Conservation (phyloP, 331 rosid species). For the Malus hybrid region DNA sequence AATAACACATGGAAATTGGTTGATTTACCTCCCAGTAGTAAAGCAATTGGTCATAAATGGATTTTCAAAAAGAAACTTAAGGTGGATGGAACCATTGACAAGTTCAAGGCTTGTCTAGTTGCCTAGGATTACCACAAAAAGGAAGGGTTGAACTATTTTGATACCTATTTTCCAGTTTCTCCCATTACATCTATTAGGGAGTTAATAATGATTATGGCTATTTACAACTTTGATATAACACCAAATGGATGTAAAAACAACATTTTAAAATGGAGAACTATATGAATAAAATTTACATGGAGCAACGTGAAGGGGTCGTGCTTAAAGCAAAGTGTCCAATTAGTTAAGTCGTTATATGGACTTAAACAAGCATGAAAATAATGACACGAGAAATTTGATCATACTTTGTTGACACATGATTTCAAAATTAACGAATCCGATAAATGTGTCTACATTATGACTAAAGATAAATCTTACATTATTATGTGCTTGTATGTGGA, state of each 20-base stretch:
- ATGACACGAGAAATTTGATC: neutral
- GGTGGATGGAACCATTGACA: neutral
- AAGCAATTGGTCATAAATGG: neutral
- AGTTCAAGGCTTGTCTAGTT: neutral
- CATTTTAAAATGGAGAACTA: neutral
- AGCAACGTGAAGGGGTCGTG: neutral
- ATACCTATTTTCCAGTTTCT: too few relatives aligned
- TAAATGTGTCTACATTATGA: too few relatives aligned
- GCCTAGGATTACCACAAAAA: neutral
- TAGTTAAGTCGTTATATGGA: neutral
- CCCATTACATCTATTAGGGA: neutral
- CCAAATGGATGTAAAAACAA: neutral
- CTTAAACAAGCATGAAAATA: neutral
- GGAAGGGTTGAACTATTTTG: neutral
- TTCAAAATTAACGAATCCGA: too few relatives aligned
- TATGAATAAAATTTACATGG: neutral
- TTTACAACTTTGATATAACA: neutral
- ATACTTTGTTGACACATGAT: too few relatives aligned
- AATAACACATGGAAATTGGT: neutral
- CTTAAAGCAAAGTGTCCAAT: neutral
- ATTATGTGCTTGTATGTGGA: too few relatives aligned
- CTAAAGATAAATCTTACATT: too few relatives aligned
- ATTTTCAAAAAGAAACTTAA: too few relatives aligned
- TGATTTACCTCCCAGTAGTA: neutral
- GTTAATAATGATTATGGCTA: too few relatives aligned